Evolutionary conservation across 2,329 filamentous ascomycete genomes (phyloP).

Genomic region (Neofusicoccum umdonicola): DNA sequence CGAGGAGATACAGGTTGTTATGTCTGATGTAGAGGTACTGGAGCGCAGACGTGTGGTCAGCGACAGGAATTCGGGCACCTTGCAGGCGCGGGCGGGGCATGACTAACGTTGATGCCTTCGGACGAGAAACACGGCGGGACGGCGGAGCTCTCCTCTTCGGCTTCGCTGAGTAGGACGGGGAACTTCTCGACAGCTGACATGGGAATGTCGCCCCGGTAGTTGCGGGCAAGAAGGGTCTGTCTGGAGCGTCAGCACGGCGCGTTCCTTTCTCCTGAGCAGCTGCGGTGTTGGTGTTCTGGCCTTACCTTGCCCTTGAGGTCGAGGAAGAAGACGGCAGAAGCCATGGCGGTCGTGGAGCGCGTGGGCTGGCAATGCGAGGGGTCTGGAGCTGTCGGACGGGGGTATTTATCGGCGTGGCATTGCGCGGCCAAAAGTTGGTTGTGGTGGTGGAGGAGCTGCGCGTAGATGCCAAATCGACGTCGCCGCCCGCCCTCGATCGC

Average conservation of each 20-base stretch:
- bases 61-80: not conserved
- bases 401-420: constrained; percentile 7
- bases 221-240: constrained; percentile 94
- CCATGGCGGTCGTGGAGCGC: constrained; percentile 61
- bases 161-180: constrained; percentile 90
- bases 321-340: constrained; percentile 96
- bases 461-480: constrained; percentile 15
- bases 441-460: constrained; percentile 5
- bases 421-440: not conserved
- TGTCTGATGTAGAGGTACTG: constrained; percentile 99
- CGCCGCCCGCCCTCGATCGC: constrained; percentile 2
- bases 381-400: not conserved
- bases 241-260: constrained; percentile 24
- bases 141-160: constrained; percentile 97
- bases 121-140: constrained; percentile 97
- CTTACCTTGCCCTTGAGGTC: constrained; percentile 98
- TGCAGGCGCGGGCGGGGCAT: constrained; percentile 24
- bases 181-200: constrained; percentile 99
- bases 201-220: constrained; percentile 97
- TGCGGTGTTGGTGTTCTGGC: constrained; percentile 19
- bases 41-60: not conserved
- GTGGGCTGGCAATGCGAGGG: not conserved
- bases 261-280: constrained; percentile 19
- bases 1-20: constrained; percentile 98
- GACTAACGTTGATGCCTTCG: constrained; percentile 90